Base-by-base conservation (phyloP, 2,329 filamentous ascomycete species). In the Aureobasidium mangrovei region DNA sequence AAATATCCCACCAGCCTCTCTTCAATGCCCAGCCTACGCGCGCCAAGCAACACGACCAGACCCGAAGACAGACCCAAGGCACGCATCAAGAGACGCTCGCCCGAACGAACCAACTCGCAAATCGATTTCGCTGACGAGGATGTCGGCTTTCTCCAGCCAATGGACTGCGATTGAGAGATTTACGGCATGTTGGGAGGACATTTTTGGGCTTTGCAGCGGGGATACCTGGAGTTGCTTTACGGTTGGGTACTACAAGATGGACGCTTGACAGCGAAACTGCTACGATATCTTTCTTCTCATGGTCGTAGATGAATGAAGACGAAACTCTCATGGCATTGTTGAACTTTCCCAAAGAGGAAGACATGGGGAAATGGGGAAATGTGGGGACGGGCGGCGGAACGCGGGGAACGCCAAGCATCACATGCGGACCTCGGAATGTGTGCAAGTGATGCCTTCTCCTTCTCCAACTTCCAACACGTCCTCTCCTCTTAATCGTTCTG, bases 371-470 rank as follows among this genome's bases (percentile, higher is more conserved):
- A 12, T 3, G 7, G 4, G 4, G 26, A 8, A 5, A n/a, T 3
- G 49, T 31, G 49, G 49, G 38, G 49, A 36, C 40, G 47, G 47
- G 47, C 38, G 29, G 28, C 24, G 28, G 28, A n/a, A n/a, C 5
- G 36, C 6, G 45, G 5, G 26, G 18, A 32, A 10, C 8, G 40
- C 40, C 40, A 36, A 43, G 49, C 39, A 53, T 53, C 49, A 53
- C 49, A 53, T 53, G 49, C 49, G 40, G 32, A 32, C 49, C 49
- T 53, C 49, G 49, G 49, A 44, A 53, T 52, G 41, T n/a, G 47
- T 35, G 32, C 7, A 7, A 35, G 32, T 7, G 7, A 4, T 27
- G 5, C 7, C 5, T 7, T 33, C 36, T 38, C 29, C 28, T 40
- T 10, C 24, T 27, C 31, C 40, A 6, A 4, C 8, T 1, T 0